Evolutionary conservation across 805 yeast genomes (phyloP).

Genomic region (Wickerhamiella musiphila): DNA sequence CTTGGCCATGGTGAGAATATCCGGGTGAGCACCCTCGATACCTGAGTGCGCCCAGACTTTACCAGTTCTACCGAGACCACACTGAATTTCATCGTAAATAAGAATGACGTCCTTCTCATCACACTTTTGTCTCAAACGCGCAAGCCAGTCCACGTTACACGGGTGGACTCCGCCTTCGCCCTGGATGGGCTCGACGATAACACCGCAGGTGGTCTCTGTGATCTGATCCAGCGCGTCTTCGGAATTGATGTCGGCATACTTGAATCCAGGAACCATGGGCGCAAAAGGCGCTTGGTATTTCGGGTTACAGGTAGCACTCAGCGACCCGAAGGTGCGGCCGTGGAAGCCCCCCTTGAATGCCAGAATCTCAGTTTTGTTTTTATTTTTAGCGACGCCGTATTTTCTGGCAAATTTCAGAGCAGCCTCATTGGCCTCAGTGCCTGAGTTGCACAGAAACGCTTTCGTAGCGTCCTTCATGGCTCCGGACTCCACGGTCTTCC

Average conservation of each 20-base stretch:
- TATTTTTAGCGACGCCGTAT: slow-evolving; percentile 39
- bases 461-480: slow-evolving; percentile 70
- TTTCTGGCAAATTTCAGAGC: slow-evolving; percentile 70
- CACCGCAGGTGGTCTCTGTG: slow-evolving; percentile 62
- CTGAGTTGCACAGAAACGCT: slow-evolving; percentile 56
- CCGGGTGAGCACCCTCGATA: slow-evolving; percentile 78
- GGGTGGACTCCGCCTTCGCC: slow-evolving; percentile 93
- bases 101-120: slow-evolving; percentile 51
- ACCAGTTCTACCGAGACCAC: slow-evolving; percentile 91
- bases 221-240: slow-evolving; percentile 43
- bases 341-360: slow-evolving; percentile 87
- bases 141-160: slow-evolving; percentile 44
- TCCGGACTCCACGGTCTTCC: slow-evolving; percentile 40
- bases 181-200: slow-evolving; percentile 91
- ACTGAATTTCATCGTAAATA: slow-evolving; percentile 90
- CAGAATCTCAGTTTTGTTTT: slow-evolving; percentile 50
- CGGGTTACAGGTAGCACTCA: slow-evolving; percentile 80
- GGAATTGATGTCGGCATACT: slow-evolving; percentile 45
- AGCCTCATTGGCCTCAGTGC: slow-evolving; percentile 69
- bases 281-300: slow-evolving; percentile 85
- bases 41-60: slow-evolving; percentile 81
- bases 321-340: slow-evolving; percentile 88
- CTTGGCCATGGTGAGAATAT: slow-evolving; percentile 84
- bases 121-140: slow-evolving; percentile 50
- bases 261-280: slow-evolving; percentile 82